Evolutionary conservation across 2,329 filamentous ascomycete species (phyloP).

Genomic region (Madurella fahalii): DNA sequence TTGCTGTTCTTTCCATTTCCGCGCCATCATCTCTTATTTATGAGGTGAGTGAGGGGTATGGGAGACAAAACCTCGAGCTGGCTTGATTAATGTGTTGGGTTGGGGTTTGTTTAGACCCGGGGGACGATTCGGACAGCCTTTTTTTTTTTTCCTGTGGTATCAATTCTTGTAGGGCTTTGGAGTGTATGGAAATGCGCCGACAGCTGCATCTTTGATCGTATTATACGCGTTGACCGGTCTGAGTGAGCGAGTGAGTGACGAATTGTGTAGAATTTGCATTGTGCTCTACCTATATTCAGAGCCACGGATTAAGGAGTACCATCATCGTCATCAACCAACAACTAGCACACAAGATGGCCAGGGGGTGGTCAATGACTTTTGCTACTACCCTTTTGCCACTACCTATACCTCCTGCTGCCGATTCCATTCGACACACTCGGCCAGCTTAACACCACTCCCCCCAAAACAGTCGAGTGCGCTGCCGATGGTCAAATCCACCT

Average conservation of each 20-base stretch:
- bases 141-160: constrained; percentile 6
- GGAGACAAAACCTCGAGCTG: constrained; percentile 7
- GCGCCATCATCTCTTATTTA: no score
- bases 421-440: constrained; percentile 90
- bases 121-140: background rate
- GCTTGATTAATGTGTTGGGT: constrained; percentile 11
- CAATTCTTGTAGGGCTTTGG: background rate
- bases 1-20: background rate
- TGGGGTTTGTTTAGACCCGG: background rate
- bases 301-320: no score
- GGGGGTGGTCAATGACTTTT: background rate
- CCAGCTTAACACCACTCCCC: constrained; percentile 77
- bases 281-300: no score
- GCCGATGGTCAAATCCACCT: constrained; percentile 90
- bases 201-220: background rate
- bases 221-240: background rate
- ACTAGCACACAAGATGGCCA: no score
- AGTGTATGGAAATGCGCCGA: background rate
- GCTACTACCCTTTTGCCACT: background rate
- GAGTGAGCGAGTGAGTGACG: background rate
- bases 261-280: background rate
- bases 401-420: constrained; percentile 35
- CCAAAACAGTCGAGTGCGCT: constrained; percentile 96
- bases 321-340: no score
- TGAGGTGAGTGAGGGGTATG: background rate